Conservation (phyloP, 1,139 yeast genomes). For the Dujonia santamariae region DNA sequence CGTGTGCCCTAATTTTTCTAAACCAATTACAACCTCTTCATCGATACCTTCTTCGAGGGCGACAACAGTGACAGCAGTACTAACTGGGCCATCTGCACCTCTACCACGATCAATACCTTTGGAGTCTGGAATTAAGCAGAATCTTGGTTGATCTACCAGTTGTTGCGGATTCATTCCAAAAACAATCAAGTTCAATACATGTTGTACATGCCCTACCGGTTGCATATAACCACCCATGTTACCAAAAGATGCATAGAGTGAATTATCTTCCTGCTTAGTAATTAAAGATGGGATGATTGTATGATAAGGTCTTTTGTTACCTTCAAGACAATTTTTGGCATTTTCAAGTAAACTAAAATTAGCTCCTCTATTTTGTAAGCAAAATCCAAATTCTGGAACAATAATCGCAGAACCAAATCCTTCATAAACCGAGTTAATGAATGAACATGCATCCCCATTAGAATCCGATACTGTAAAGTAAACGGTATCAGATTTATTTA, state of each 20-base stretch:
- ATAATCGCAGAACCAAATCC: slow-evolving; percentile 73
- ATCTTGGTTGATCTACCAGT: slow-evolving; percentile 73
- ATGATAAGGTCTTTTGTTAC: slow-evolving; percentile 76
- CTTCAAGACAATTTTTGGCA: slow-evolving; percentile 59
- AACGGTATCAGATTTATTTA: slow-evolving; percentile 71
- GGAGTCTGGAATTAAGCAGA: slow-evolving; percentile 54
- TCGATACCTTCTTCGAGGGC: slow-evolving; percentile 65
- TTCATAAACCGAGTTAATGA: slow-evolving; percentile 72
- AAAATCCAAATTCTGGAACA: slow-evolving; percentile 66
- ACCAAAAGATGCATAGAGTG: slow-evolving; percentile 68
- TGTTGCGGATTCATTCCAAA: slow-evolving; percentile 72
- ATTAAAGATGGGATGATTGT: slow-evolving; percentile 85
- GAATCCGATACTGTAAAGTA: slow-evolving; percentile 68
- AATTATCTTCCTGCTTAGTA: slow-evolving; percentile 27
- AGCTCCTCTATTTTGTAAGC: slow-evolving; percentile 74
- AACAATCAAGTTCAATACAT: slow-evolving; percentile 59
- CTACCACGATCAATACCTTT: slow-evolving; percentile 49
- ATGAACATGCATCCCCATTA: slow-evolving; percentile 80
- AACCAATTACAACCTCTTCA: slow-evolving; percentile 36
- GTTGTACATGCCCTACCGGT: slow-evolving; percentile 84
- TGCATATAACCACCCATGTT: slow-evolving; percentile 91
- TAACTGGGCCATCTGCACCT: slow-evolving; percentile 68
- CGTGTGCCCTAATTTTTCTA: slow-evolving; percentile 57
- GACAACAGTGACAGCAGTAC: slow-evolving; percentile 57
- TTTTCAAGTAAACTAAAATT: slow-evolving; percentile 65